A percentile compares a stretch with the other conserved stretches of the same genome.
Evolutionary conservation across 1,284 basidiomycete genomes (phyloP).

Genomic region (Chalciporus sp.): DNA sequence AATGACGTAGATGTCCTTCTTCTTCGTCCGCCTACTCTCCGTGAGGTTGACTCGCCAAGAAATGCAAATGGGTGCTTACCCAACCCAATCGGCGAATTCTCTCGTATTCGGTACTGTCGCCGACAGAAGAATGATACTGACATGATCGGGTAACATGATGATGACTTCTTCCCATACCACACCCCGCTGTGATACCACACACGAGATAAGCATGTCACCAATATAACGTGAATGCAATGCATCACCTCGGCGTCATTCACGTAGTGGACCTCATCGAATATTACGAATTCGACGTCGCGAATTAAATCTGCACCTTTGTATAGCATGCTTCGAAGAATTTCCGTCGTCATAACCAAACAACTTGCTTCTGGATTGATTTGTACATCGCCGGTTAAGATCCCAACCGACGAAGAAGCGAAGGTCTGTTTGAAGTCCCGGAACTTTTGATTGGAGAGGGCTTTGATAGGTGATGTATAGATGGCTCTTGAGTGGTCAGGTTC

Average conservation of each 20-base stretch:
- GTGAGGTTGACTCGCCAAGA: slow-evolving; percentile 5
- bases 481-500: slow-evolving; percentile 55
- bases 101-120: slow-evolving; percentile 98
- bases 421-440: slow-evolving; percentile 99
- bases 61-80: slow-evolving; percentile 55
- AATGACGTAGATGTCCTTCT: slow-evolving; percentile 99
- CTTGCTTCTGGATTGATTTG: slow-evolving; percentile 99
- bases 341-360: slow-evolving; percentile 99
- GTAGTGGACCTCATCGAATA: slow-evolving; percentile 99
- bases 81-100: slow-evolving; percentile 99
- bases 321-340: slow-evolving; percentile 97
- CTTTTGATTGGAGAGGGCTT: slow-evolving; percentile 98
- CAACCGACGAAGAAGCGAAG: slow-evolving; percentile 90
- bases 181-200: slow-evolving; percentile 68
- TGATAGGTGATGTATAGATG: slow-evolving; percentile 99
- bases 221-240: slow-evolving; percentile 8
- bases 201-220: slow-evolving; percentile 13
- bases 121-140: slow-evolving; percentile 95
- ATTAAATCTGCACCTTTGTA: slow-evolving; percentile 99
- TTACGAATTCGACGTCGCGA: slow-evolving; percentile 98
- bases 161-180: slow-evolving; percentile 99
- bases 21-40: slow-evolving; percentile 85
- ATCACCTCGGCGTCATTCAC: slow-evolving; percentile 97
- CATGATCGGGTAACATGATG: slow-evolving; percentile 97
- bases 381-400: slow-evolving; percentile 98